Evolutionary conservation across 768 basidiomycete species (phyloP).

Genomic region (Postia placenta): DNA sequence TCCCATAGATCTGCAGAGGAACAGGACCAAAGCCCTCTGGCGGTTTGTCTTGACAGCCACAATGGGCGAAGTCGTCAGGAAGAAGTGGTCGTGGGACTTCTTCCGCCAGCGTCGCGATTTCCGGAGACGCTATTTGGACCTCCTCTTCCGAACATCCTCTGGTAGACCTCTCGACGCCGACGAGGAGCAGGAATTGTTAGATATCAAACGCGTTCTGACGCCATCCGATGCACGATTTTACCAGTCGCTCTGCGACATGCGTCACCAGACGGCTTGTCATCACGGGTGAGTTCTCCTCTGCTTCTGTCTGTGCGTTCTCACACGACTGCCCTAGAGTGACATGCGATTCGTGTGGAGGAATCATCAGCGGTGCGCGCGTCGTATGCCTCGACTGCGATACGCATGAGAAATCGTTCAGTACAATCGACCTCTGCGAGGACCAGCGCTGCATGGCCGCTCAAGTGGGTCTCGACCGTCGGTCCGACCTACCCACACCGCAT

Average conservation of each 20-base stretch:
- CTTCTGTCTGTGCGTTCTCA: not conserved
- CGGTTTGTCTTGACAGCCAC: slow-evolving; percentile 24
- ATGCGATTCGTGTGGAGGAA: slow-evolving; percentile 15
- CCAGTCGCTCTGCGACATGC: slow-evolving; percentile 15
- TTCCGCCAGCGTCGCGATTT: slow-evolving; percentile 25
- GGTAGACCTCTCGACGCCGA: slow-evolving; percentile 8
- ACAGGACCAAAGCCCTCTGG: slow-evolving; percentile 26
- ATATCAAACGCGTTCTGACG: slow-evolving; percentile 15
- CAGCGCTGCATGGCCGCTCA: slow-evolving; percentile 17
- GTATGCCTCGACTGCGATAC: slow-evolving; percentile 27
- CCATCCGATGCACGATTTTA: slow-evolving; percentile 21
- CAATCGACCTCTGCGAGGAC: slow-evolving; percentile 25
- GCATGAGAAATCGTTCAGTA: slow-evolving; percentile 5
- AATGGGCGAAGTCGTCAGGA: slow-evolving; percentile 16
- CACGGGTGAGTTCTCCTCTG: slow-evolving; percentile 18
- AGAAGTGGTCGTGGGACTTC: slow-evolving; percentile 25
- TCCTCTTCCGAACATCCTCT: slow-evolving; percentile 20
- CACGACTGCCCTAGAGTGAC: not conserved
- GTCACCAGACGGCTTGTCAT: slow-evolving; percentile 15
- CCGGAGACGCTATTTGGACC: slow-evolving; percentile 24
- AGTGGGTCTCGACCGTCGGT: slow-evolving; percentile 3
- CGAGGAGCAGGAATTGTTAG: slow-evolving; percentile 14
- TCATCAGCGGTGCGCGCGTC: slow-evolving; percentile 23
- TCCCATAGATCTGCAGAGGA: slow-evolving; percentile 16
- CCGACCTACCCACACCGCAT: slow-evolving; percentile 18